Percentiles rank a stretch among this genome's conserved stretches.
phyloP scores from a whole-genome alignment of 192 early-diverging fungal genomes.

The Endogone sp. region DNA sequence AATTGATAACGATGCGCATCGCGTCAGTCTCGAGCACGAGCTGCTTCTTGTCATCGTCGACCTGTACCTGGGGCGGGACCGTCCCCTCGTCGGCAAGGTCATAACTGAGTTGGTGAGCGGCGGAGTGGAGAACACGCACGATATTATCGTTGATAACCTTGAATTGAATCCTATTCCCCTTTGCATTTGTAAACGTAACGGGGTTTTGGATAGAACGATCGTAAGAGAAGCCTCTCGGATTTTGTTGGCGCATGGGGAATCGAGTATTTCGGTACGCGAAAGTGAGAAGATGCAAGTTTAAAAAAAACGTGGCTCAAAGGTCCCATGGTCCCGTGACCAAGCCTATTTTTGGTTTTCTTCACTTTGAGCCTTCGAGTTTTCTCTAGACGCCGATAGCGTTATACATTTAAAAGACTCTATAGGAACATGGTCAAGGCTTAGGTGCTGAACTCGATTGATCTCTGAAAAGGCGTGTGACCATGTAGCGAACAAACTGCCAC shows the following conservation, averaged over 20 bases:
- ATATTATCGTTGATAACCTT: slow-evolving; percentile 9
- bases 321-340: no score
- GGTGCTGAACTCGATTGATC: no score
- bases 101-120: slow-evolving; percentile 3
- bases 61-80: not conserved
- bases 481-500: no score
- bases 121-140: slow-evolving; percentile 7
- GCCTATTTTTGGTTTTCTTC: no score
- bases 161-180: slow-evolving; percentile 9
- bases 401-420: no score
- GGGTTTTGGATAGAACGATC: slow-evolving; percentile 11
- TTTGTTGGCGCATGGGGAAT: slow-evolving; percentile 10
- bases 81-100: not conserved
- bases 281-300: not conserved
- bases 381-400: no score
- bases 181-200: slow-evolving; percentile 4
- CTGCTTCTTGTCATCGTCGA: not conserved
- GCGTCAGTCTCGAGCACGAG: slow-evolving; percentile 5
- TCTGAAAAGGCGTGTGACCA: no score
- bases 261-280: not conserved
- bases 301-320: no score
- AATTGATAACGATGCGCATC: slow-evolving; percentile 3
- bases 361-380: no score
- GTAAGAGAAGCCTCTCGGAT: slow-evolving; percentile 6
- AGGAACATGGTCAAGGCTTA: no score